Base-by-base conservation (phyloP, 352 stramenopile genomes). In the Phytophthora pluvialis region DNA sequence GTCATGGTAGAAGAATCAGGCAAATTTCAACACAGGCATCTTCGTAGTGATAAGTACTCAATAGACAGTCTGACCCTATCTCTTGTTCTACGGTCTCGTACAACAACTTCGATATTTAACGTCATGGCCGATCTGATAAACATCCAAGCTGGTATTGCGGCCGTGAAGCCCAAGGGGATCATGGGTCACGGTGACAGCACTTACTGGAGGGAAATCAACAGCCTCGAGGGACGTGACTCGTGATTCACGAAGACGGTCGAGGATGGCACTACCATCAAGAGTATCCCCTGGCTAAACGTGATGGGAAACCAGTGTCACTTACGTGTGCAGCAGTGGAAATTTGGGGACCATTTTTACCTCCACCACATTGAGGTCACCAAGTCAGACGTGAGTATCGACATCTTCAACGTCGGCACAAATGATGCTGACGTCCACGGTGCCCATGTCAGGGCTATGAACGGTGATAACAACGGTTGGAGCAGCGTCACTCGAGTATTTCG, bases 181-280 rank as follows among this genome's bases (percentile, higher is more conserved):
- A 65, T 65, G 4, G 58, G 47, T 3, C 58, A 54, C 13, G 50
- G 59, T 32, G 59, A 67, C 33, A 60, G 53, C 33, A 43, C 50
- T 15, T 67, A 67, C 42, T 67, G 59, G 59, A 67, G 40, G 3
- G 59, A 50, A 12, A 61, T 67, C 35, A 67, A 60, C 40, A 67
- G 48, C 21, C 39, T 49, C 1, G 40, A 61, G 10, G 59, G 28
- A 0, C 59, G 59, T 3, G 59, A 61, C 26, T 67, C 49, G 1
- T 33, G 59, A 0, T 67, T 67, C 40, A 50, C 50, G 2, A 67
- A 39, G 12, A 67, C 59, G 9, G 54, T 67, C 12, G 59, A 67
- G 49, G 59, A 60, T 12, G 59, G 43, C 2, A 9, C 7, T 4
- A 61, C 55, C 28, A 54, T 61, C 13, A 48, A 54, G 33, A 45